Conservation (phyloP, 257 asterid genomes). For the Plantago major region DNA sequence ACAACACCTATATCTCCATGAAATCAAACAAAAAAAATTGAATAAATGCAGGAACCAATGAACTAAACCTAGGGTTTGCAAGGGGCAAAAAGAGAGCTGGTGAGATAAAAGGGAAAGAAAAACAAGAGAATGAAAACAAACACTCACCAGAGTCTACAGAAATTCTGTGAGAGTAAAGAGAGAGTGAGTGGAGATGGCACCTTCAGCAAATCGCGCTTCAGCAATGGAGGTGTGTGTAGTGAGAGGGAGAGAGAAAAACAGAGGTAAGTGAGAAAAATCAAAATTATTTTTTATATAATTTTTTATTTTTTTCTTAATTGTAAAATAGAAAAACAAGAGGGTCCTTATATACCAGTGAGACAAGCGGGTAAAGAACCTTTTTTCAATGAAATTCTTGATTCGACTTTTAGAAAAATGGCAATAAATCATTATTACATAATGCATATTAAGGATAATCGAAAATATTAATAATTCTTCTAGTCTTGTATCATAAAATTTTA, state of each 20-base stretch:
- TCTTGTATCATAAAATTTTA: too few relatives aligned
- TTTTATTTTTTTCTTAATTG: too few relatives aligned
- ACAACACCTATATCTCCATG: conserved; percentile 3
- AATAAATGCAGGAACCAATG: conserved; percentile 3
- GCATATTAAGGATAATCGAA: too few relatives aligned
- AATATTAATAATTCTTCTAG: too few relatives aligned
- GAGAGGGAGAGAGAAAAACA: not conserved
- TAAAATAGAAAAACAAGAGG: too few relatives aligned
- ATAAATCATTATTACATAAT: too few relatives aligned
- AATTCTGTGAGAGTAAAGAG: conserved; percentile 6
- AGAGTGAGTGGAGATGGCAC: not conserved
- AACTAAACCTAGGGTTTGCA: conserved; percentile 25
- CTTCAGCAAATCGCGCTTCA: not conserved
- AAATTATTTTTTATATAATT: not conserved
- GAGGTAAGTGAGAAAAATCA: conserved; percentile 3
- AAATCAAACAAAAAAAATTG: conserved; percentile 13
- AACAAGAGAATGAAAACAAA: not conserved
- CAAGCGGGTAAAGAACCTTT: too few relatives aligned
- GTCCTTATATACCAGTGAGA: too few relatives aligned
- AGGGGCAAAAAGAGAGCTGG: not conserved
- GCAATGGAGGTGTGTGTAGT: not conserved
- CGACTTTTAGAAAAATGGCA: too few relatives aligned
- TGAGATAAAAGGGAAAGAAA: not conserved
- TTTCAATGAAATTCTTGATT: too few relatives aligned
- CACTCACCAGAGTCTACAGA: conserved; percentile 23